Percentiles rank a stretch among this genome's conserved stretches.
phyloP scores from a whole-genome alignment of 2,329 filamentous ascomycete species.

The Xylaria sp. region DNA sequence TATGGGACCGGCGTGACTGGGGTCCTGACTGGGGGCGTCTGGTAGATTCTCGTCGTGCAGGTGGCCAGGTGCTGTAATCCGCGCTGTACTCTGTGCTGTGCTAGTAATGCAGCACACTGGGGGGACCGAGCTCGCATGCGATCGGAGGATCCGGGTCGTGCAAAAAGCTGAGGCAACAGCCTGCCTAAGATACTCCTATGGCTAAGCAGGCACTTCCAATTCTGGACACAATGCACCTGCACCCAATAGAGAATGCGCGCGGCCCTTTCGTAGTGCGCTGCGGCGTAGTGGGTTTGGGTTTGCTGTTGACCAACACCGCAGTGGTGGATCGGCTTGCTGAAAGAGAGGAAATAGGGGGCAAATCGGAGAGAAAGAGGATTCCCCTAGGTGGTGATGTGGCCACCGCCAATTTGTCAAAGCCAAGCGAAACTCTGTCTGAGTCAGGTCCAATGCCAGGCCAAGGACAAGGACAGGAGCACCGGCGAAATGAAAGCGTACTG shows the following conservation, averaged over 20 bases:
- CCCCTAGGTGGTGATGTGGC: slow-evolving; percentile 49
- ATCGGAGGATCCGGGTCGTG: slow-evolving; percentile 36
- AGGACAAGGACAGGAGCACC: slow-evolving; percentile 44
- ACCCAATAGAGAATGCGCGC: slow-evolving; percentile 30
- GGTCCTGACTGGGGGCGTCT: slow-evolving; percentile 23
- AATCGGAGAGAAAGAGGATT: slow-evolving; percentile 43
- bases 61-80: slow-evolving; percentile 5
- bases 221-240: slow-evolving; percentile 23
- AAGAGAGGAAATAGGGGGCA: slow-evolving; percentile 38
- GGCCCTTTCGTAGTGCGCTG: slow-evolving; percentile 19
- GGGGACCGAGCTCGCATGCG: slow-evolving; percentile 28
- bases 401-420: slow-evolving; percentile 48
- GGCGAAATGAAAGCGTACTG: slow-evolving; percentile 27
- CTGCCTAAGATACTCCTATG: slow-evolving; percentile 7
- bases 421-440: slow-evolving; percentile 52
- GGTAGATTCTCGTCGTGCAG: slow-evolving; percentile 33
- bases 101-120: background rate
- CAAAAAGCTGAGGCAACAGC: slow-evolving; percentile 30
- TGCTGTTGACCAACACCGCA: slow-evolving; percentile 26
- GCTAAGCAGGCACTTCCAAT: slow-evolving; percentile 19
- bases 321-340: slow-evolving; percentile 43
- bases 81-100: background rate
- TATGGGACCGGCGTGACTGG: slow-evolving; percentile 9
- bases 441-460: slow-evolving; percentile 43
- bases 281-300: slow-evolving; percentile 12